Percentiles rank a stretch among this genome's conserved stretches.
These are phyloP conservation scores for Cyclotella cryptica DNA, from an alignment of 108 stramenopile species.

Conservation along the genomic window DNA sequence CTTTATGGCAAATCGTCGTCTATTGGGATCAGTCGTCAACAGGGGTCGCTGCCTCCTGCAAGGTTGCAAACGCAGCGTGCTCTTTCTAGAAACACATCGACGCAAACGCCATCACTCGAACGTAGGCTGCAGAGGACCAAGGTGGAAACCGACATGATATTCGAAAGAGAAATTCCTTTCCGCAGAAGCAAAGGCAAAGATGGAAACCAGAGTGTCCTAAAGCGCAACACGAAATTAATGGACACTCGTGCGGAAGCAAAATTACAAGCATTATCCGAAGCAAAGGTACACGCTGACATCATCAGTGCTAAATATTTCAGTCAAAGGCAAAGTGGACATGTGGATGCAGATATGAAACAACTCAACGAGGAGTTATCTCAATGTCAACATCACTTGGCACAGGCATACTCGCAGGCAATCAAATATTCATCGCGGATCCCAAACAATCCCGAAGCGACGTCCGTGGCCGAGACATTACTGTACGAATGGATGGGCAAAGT, in stretches of 20 bases:
- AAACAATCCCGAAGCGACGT: constrained; percentile 37
- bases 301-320: neutral
- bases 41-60: too few relatives aligned
- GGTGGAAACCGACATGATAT: too few relatives aligned
- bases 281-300: neutral
- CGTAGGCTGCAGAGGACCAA: too few relatives aligned
- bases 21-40: too few relatives aligned
- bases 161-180: neutral
- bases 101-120: too few relatives aligned
- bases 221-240: neutral
- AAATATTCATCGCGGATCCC: constrained; percentile 49
- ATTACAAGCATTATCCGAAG: neutral
- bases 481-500: constrained; percentile 49
- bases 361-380: constrained; percentile 32
- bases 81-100: too few relatives aligned
- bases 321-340: neutral
- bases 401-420: constrained; percentile 49
- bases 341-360: constrained; percentile 1
- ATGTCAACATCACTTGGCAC: constrained; percentile 28
- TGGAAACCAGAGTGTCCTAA: neutral
- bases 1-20: too few relatives aligned
- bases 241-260: neutral
- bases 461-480: constrained; percentile 36
- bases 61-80: too few relatives aligned
- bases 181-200: neutral